Evolutionary conservation across 345 rosid species (phyloP).

Genomic region (Arabidopsis thaliana): TAIR10.1 NC_003075.7:6456001-6456500

Average conservation of each 20-base stretch:
- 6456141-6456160: slow-evolving; percentile 63
- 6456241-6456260: slow-evolving; percentile 85
- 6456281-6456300: neutral
- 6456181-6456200: slow-evolving; percentile 99
- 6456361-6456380: neutral
- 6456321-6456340: neutral
- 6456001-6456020: slow-evolving; percentile 98
- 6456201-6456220: slow-evolving; percentile 97
- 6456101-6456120: slow-evolving; percentile 22
- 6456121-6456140: slow-evolving; percentile 20
- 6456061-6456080: slow-evolving; percentile 99
- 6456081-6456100: slow-evolving; percentile 39
- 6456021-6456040: slow-evolving; percentile 99
- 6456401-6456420: neutral
- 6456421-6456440: neutral
- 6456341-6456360: neutral
- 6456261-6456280: slow-evolving; percentile 26
- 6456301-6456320: neutral
- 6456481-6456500: neutral
- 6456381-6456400: neutral
- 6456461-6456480: no score
- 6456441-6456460: neutral
- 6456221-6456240: slow-evolving; percentile 98
- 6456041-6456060: slow-evolving; percentile 99
- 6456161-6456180: slow-evolving; percentile 90